Percentiles rank a stretch among this genome's conserved stretches.
Evolutionary conservation across 164 flowering plant species (phyloP).

Genomic region (Brasenia schreberi): DNA sequence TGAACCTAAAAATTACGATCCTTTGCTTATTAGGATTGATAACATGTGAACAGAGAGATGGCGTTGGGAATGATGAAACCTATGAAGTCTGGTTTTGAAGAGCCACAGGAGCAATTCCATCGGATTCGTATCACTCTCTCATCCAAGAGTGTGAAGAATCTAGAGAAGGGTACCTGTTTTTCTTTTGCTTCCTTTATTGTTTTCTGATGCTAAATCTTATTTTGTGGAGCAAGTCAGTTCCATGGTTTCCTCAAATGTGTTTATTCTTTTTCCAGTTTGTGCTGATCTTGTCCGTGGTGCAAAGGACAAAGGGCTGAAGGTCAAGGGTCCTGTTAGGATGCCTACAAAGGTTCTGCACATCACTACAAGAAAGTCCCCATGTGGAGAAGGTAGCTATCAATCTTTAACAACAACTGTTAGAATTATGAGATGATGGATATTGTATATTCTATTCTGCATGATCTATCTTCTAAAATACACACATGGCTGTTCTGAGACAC

Average conservation of each 20-base stretch:
- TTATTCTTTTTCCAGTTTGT: slow-evolving; percentile 31
- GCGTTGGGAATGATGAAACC: slow-evolving; percentile 20
- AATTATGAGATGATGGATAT: not conserved
- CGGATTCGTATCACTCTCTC: slow-evolving; percentile 31
- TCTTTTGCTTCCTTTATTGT: not conserved
- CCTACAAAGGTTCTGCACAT: slow-evolving; percentile 85
- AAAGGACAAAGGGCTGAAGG: slow-evolving; percentile 73
- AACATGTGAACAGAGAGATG: slow-evolving; percentile 1
- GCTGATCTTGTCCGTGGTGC: slow-evolving; percentile 84
- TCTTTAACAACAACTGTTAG: too few species aligned
- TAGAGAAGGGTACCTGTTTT: slow-evolving; percentile 22
- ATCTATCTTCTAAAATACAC: too few species aligned
- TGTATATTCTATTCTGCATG: not conserved
- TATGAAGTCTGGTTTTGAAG: slow-evolving; percentile 23
- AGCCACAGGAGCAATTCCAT: slow-evolving; percentile 21
- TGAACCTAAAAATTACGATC: too few species aligned
- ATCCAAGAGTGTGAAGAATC: slow-evolving; percentile 34
- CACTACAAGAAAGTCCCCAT: slow-evolving; percentile 90
- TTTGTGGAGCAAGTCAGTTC: not conserved
- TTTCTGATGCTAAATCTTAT: not conserved
- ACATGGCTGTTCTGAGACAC: not conserved
- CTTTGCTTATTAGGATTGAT: not conserved
- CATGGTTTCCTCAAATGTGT: not conserved
- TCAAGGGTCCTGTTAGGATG: slow-evolving; percentile 95
- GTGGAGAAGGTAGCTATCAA: slow-evolving; percentile 74